These are phyloP conservation scores for Ganoderma multipileum DNA, from an alignment of 1,284 basidiomycete species.

Conservation along the genomic window DNA sequence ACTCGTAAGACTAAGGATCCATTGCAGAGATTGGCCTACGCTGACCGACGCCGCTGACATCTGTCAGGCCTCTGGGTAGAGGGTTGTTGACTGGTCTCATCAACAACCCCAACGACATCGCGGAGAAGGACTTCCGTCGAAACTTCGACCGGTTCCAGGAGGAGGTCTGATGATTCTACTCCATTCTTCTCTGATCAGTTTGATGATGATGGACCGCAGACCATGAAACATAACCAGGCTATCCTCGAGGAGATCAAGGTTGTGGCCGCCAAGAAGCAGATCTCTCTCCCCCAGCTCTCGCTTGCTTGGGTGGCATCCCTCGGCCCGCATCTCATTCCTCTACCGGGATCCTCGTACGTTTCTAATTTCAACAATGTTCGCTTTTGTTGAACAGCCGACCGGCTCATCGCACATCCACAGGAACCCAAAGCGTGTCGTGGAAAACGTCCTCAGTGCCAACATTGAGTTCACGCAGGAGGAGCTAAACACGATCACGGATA, in stretches of 20 bases:
- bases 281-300: conserved; percentile 63
- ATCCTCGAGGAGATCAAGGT: conserved; percentile 56
- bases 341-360: conserved; percentile 58
- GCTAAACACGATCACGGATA: conserved; percentile 44
- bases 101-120: conserved; percentile 54
- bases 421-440: conserved; percentile 46
- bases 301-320: conserved; percentile 66
- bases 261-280: conserved; percentile 55
- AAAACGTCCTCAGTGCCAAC: conserved; percentile 53
- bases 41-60: background rate
- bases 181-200: conserved; percentile 44
- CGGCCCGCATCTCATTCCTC: conserved; percentile 56
- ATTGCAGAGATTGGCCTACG: background rate
- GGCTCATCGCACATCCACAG: conserved; percentile 23
- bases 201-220: conserved; percentile 44
- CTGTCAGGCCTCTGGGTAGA: conserved; percentile 52
- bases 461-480: conserved; percentile 50
- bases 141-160: background rate
- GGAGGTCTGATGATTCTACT: background rate
- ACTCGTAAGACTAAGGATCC: conserved; percentile 42
- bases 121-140: conserved; percentile 29
- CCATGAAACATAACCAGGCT: conserved; percentile 45
- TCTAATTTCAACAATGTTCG: conserved; percentile 12
- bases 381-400: background rate
- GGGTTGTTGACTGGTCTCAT: conserved; percentile 66